A percentile compares a stretch with the other conserved stretches of the same genome.
These are phyloP conservation scores for Exophiala oligosperma DNA, from an alignment of 2,329 filamentous ascomycete genomes.

Conservation along the genomic window DNA sequence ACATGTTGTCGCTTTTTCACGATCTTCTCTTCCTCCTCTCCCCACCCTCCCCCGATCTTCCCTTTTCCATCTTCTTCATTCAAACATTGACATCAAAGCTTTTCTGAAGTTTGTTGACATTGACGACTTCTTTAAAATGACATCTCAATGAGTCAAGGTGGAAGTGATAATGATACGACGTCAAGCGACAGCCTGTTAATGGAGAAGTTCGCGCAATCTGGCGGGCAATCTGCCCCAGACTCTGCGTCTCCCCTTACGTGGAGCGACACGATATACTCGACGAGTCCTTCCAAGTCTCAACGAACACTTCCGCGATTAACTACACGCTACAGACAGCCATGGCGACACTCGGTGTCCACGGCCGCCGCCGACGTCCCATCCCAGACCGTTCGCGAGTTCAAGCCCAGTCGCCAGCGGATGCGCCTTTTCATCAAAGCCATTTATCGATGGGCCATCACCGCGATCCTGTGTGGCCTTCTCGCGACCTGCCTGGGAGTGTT, in stretches of 20 bases:
- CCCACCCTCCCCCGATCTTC: too few species aligned
- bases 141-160: too few species aligned
- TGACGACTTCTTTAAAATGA: too few species aligned
- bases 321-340: constrained; percentile 17
- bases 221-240: background rate
- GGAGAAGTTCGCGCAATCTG: background rate
- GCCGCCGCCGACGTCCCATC: background rate
- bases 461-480: constrained; percentile 21
- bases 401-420: constrained; percentile 21
- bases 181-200: too few species aligned
- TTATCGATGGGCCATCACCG: constrained; percentile 24
- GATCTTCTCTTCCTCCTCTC: too few species aligned
- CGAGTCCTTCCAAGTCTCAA: background rate
- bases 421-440: constrained; percentile 21
- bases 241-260: background rate
- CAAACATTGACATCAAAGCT: too few species aligned
- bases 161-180: too few species aligned
- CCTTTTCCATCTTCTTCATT: too few species aligned
- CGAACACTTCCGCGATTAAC: background rate
- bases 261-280: background rate
- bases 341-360: constrained; percentile 25
- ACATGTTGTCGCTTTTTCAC: too few species aligned
- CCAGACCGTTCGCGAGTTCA: constrained; percentile 24
- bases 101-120: too few species aligned
- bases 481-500: constrained; percentile 21